These are phyloP conservation scores for Hypoxylon fuscum DNA, from an alignment of 495 filamentous ascomycete species.

Conservation along the genomic window DNA sequence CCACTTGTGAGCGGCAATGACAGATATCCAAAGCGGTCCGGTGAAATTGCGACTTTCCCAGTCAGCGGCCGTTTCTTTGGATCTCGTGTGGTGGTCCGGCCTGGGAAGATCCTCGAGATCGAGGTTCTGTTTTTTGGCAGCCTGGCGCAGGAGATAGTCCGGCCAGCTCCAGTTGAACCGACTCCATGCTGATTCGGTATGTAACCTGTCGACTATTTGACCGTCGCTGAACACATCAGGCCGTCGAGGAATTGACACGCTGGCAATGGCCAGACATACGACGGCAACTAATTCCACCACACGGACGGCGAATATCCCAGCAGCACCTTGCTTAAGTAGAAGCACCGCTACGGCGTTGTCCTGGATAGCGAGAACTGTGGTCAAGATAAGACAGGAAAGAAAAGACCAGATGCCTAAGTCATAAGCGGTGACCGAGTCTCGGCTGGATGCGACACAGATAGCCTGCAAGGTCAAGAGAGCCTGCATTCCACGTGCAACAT, in stretches of 20 bases:
- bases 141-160: constrained; percentile 58
- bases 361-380: constrained; percentile 51
- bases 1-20: constrained; percentile 64
- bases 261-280: constrained; percentile 48
- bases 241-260: constrained; percentile 67
- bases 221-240: constrained; percentile 70
- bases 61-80: constrained; percentile 54
- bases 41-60: constrained; percentile 62
- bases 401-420: constrained; percentile 57
- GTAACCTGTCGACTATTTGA: constrained; percentile 69
- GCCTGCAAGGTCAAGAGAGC: constrained; percentile 58
- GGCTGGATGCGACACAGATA: constrained; percentile 51
- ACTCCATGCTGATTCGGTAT: constrained; percentile 65
- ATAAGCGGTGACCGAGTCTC: constrained; percentile 57
- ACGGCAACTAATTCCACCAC: constrained; percentile 48
- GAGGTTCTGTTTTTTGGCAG: constrained; percentile 63
- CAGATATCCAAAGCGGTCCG: constrained; percentile 67
- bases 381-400: constrained; percentile 51
- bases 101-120: constrained; percentile 68
- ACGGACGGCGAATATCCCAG: constrained; percentile 46
- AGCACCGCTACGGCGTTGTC: constrained; percentile 44
- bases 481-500: constrained; percentile 40
- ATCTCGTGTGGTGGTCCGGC: constrained; percentile 58
- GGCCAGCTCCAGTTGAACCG: constrained; percentile 75
- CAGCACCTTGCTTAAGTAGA: constrained; percentile 39